These are phyloP conservation scores for Artemisia annua DNA, from an alignment of 129 eudicot genomes.

Conservation along the genomic window DNA sequence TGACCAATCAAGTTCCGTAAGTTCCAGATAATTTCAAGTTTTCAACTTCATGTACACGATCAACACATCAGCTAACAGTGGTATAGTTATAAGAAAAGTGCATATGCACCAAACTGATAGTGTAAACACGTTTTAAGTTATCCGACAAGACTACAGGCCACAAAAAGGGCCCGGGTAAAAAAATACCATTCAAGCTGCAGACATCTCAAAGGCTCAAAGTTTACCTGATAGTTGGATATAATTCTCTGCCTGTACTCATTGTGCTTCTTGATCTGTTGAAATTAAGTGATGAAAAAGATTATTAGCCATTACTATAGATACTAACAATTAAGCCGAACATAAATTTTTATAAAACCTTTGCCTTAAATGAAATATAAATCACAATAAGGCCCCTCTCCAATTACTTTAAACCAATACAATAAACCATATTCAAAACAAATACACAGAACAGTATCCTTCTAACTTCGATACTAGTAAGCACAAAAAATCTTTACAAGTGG, in stretches of 20 bases:
- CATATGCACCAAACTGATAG: not conserved
- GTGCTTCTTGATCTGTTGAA: conserved; percentile 74
- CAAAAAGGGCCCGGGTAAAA: not conserved
- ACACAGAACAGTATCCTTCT: no score
- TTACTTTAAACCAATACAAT: no score
- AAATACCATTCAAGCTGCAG: conserved; percentile 4
- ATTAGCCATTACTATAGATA: conserved; percentile 12
- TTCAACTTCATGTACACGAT: conserved; percentile 4
- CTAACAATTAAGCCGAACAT: not conserved
- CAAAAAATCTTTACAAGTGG: no score
- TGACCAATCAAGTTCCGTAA: conserved; percentile 14
- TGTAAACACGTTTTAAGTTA: conserved; percentile 7
- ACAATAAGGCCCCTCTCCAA: no score
- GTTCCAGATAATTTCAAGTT: not conserved
- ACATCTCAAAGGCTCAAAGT: conserved; percentile 4
- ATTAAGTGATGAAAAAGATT: conserved; percentile 19
- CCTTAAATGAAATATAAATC: no score
- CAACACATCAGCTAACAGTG: not conserved
- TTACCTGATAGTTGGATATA: conserved; percentile 82
- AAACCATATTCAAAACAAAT: not conserved
- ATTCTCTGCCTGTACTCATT: conserved; percentile 76
- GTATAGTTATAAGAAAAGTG: not conserved
- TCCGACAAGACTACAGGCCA: conserved; percentile 4
- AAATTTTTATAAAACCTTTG: not conserved
- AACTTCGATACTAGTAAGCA: no score